Percentiles rank a stretch among this genome's conserved stretches.
These are phyloP conservation scores for Kregervanrija fluxuum DNA, from an alignment of 805 yeast species.

Conservation along the genomic window DNA sequence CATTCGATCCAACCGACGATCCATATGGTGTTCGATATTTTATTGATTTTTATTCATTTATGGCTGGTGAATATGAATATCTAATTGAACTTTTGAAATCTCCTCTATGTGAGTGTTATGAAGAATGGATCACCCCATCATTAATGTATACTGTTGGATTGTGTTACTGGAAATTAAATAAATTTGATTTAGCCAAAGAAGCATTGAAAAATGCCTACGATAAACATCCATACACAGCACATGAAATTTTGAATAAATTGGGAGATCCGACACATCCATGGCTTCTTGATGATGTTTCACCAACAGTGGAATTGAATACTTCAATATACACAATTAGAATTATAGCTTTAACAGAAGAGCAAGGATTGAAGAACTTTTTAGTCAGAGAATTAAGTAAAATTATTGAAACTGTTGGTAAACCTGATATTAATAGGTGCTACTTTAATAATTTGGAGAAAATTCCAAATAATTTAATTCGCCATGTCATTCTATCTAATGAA, in stretches of 20 bases:
- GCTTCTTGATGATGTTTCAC: slow-evolving; percentile 21
- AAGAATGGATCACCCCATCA: slow-evolving; percentile 68
- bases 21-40: slow-evolving; percentile 80
- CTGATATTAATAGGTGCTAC: slow-evolving; percentile 11
- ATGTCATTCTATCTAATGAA: slow-evolving; percentile 66
- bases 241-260: slow-evolving; percentile 40
- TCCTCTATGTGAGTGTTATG: slow-evolving; percentile 49
- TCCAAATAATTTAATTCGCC: slow-evolving; percentile 58
- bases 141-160: slow-evolving; percentile 58
- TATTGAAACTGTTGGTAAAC: slow-evolving; percentile 11
- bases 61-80: slow-evolving; percentile 58
- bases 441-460: slow-evolving; percentile 27
- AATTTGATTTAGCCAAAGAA: slow-evolving; percentile 34
- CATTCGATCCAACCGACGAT: slow-evolving; percentile 68
- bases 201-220: slow-evolving; percentile 45
- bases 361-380: slow-evolving; percentile 36
- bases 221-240: slow-evolving; percentile 52
- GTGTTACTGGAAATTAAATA: slow-evolving; percentile 44
- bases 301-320: slow-evolving; percentile 34
- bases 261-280: slow-evolving; percentile 30
- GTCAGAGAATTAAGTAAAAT: slow-evolving; percentile 12
- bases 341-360: slow-evolving; percentile 44
- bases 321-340: slow-evolving; percentile 59
- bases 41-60: slow-evolving; percentile 69
- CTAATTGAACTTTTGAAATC: slow-evolving; percentile 51